Percentiles rank a stretch among this genome's conserved stretches.
phyloP scores from a whole-genome alignment of 148 eudicot species.

The Suaeda aralocaspica region DNA sequence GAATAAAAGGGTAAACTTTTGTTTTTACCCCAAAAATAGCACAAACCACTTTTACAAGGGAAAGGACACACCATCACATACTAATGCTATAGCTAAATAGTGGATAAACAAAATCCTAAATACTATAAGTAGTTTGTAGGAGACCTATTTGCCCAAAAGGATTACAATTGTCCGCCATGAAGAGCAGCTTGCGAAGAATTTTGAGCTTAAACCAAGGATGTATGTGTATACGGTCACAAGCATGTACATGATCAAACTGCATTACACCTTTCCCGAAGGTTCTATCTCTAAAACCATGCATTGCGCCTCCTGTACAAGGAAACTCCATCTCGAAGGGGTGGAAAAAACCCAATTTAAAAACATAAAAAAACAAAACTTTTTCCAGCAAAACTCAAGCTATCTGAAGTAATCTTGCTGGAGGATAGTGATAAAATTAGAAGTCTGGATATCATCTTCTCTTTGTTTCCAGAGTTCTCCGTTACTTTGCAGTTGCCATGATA shows the following conservation, averaged over 20 bases:
- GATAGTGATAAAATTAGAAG: conserved; percentile 33
- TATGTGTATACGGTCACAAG: neutral
- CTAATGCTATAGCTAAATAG: neutral
- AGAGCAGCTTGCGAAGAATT: conserved; percentile 8
- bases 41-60: conserved; percentile 8
- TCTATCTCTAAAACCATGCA: conserved; percentile 8
- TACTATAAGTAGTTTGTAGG: conserved; percentile 1
- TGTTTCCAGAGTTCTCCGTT: conserved; percentile 40
- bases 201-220: conserved; percentile 12
- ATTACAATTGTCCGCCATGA: conserved; percentile 12
- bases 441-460: conserved; percentile 35
- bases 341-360: no score
- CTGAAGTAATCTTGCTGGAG: conserved; percentile 41
- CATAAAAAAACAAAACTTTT: neutral
- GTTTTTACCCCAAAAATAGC: conserved; percentile 3
- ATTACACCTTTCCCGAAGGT: conserved; percentile 14
- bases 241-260: conserved; percentile 6
- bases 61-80: conserved; percentile 1
- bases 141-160: conserved; percentile 15
- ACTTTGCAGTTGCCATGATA: conserved; percentile 39
- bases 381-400: conserved; percentile 8
- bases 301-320: conserved; percentile 12
- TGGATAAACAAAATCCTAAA: neutral
- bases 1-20: neutral
- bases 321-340: conserved; percentile 7